phyloP scores from a whole-genome alignment of 2,329 filamentous ascomycete species.

The Apiospora pterosperma region DNA sequence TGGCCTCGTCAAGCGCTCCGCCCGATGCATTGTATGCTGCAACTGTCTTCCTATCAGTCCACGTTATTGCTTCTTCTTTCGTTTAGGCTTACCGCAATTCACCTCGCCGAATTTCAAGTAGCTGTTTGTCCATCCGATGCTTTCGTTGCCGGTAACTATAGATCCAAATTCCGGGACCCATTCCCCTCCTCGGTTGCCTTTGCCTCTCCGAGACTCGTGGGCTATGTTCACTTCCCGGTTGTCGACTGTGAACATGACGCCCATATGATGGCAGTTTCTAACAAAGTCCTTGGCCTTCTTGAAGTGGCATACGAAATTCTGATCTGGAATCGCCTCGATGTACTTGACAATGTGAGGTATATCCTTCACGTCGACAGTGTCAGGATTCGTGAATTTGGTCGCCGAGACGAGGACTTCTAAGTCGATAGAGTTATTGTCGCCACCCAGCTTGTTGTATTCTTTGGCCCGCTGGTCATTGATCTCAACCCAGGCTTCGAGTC shows the following conservation, averaged over 20 bases:
- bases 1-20: not conserved
- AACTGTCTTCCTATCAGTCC: not conserved
- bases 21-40: not conserved
- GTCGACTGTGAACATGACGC: not conserved
- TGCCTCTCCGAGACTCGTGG: not conserved
- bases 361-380: not conserved
- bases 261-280: not conserved
- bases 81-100: not conserved
- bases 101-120: not conserved
- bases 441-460: not conserved
- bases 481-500: not conserved
- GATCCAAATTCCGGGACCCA: not conserved
- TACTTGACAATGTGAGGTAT: not conserved
- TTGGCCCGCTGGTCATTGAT: not conserved
- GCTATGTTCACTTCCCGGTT: accelerated
- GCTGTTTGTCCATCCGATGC: not conserved
- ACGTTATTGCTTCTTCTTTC: no score
- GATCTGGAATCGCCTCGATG: not conserved
- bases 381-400: not conserved
- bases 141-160: not conserved
- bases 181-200: no score
- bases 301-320: not conserved
- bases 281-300: not conserved
- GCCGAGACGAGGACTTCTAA: not conserved
- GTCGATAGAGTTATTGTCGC: not conserved